Conservation (phyloP, 805 yeast species). For the Ogataea trehalophila region DNA sequence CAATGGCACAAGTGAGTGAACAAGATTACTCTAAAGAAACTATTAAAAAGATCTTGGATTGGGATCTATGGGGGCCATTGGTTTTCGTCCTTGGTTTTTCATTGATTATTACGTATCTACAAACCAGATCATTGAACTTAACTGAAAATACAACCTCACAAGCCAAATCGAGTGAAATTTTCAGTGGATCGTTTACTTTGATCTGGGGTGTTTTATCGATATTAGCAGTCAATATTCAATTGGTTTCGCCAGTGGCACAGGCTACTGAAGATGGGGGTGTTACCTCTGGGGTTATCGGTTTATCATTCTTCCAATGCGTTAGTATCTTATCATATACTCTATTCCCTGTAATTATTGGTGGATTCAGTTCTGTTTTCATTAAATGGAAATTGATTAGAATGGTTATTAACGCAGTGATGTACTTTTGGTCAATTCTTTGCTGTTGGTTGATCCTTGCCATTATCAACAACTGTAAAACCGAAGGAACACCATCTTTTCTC, state of each 20-base stretch:
- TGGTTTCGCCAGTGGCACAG: conserved; percentile 44
- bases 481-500: conserved; percentile 16
- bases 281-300: conserved; percentile 32
- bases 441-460: conserved; percentile 49
- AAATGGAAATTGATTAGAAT: conserved; percentile 40
- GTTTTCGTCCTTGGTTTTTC: conserved; percentile 46
- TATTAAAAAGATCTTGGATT: conserved; percentile 39
- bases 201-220: conserved; percentile 47
- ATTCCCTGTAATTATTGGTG: conserved; percentile 51
- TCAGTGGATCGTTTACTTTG: conserved; percentile 49
- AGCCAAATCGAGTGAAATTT: conserved; percentile 40
- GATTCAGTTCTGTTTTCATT: conserved; percentile 39
- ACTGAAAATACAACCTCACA: conserved; percentile 20
- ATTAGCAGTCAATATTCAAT: conserved; percentile 48
- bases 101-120: conserved; percentile 43
- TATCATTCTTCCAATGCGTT: conserved; percentile 51
- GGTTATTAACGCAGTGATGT: conserved; percentile 35
- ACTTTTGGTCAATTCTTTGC: conserved; percentile 49
- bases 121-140: conserved; percentile 23
- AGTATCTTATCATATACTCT: conserved; percentile 52
- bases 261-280: conserved; percentile 22
- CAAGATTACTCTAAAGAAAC: conserved; percentile 33
- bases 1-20: conserved; percentile 14
- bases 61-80: conserved; percentile 64
- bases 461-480: conserved; percentile 30